Evolutionary conservation across 257 asterid species (phyloP).

Genomic region (Solanum chiquidenum): DNA sequence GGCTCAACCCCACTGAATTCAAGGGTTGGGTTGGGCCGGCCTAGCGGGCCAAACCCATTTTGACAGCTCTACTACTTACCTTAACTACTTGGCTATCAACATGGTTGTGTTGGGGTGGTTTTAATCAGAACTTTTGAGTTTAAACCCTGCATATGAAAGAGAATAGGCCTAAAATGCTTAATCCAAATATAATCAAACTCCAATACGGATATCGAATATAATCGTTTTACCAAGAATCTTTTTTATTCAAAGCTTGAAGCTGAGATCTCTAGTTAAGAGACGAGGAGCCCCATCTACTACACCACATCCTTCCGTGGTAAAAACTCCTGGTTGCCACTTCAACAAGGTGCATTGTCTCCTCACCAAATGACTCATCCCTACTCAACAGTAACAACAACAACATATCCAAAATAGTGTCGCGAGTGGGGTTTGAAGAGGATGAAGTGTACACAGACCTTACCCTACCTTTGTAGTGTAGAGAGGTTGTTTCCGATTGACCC

Average conservation of each 20-base stretch:
- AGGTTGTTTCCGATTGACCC: neutral
- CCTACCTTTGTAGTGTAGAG: neutral
- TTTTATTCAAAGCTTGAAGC: neutral
- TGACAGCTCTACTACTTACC: neutral
- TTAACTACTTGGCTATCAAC: neutral
- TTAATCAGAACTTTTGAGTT: neutral
- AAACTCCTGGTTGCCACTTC: neutral
- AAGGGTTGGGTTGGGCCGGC: too few relatives aligned
- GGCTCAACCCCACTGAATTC: too few relatives aligned
- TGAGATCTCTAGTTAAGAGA: neutral
- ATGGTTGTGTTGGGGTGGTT: neutral
- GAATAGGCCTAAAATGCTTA: neutral
- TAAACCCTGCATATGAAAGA: neutral
- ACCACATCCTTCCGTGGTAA: neutral
- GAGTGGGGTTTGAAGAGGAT: neutral
- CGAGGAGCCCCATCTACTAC: neutral
- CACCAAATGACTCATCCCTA: neutral
- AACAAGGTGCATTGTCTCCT: constrained; percentile 7
- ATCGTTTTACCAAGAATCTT: neutral
- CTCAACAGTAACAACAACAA: neutral
- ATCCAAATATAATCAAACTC: too few relatives aligned
- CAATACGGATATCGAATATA: too few relatives aligned
- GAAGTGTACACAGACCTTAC: neutral
- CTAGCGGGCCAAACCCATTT: too few relatives aligned
- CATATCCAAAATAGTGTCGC: neutral